phyloP scores from a whole-genome alignment of 192 early-diverging fungal genomes.

The Dimargaris verticillata region DNA sequence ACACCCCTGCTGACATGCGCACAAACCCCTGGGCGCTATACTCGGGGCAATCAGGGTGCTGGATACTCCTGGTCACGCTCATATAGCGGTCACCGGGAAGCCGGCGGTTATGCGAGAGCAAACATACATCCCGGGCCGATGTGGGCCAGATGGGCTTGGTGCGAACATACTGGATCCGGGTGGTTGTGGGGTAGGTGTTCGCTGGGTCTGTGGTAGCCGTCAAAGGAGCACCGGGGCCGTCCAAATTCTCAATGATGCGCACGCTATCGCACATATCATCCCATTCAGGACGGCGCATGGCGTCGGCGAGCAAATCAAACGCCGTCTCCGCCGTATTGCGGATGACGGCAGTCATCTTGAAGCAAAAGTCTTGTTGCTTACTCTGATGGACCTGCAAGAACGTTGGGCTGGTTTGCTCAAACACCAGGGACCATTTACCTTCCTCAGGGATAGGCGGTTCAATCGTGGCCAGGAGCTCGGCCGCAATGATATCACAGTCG shows the following conservation, averaged over 20 bases:
- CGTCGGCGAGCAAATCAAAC: conserved; percentile 27
- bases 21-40: conserved; percentile 19
- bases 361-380: not conserved
- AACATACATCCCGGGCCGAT: conserved; percentile 26
- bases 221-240: not conserved
- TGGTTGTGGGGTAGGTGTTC: conserved; percentile 3
- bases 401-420: not conserved
- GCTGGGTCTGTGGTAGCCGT: not conserved
- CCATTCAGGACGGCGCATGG: conserved; percentile 25
- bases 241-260: conserved; percentile 19
- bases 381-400: conserved; percentile 7
- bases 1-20: conserved; percentile 29
- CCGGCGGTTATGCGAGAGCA: conserved; percentile 21
- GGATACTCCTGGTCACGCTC: conserved; percentile 26
- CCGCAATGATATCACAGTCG: not conserved
- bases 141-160: conserved; percentile 33
- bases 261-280: conserved; percentile 28
- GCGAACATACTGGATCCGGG: conserved; percentile 27
- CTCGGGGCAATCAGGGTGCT: conserved; percentile 20
- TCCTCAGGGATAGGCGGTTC: not conserved
- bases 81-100: conserved; percentile 12
- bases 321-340: conserved; percentile 14
- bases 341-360: conserved; percentile 3
- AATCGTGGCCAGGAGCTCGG: not conserved
- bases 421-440: not conserved